A percentile compares a stretch with the other conserved stretches of the same genome.
Evolutionary conservation across 306 rosid genomes (phyloP).

Genomic region (Inga laurina): DNA sequence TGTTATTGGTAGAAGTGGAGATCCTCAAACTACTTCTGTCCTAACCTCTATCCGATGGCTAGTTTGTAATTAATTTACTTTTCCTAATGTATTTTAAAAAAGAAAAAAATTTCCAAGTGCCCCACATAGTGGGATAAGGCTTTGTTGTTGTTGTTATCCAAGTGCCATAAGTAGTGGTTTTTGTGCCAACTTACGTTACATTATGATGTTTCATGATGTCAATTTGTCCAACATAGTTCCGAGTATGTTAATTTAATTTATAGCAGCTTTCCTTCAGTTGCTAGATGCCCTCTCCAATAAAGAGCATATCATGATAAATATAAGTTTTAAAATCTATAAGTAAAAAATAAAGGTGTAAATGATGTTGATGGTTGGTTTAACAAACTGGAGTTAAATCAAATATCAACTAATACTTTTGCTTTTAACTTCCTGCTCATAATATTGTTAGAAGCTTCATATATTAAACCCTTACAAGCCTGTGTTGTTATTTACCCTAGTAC

Average conservation of each 20-base stretch:
- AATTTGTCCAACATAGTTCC: constrained; percentile 9
- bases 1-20: neutral
- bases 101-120: no score
- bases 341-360: constrained; percentile 11
- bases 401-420: neutral
- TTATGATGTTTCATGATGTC: neutral
- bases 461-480: constrained; percentile 11
- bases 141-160: no score
- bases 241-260: constrained; percentile 20
- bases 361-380: constrained; percentile 9
- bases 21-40: constrained; percentile 11
- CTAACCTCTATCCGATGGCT: neutral
- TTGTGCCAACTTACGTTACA: neutral
- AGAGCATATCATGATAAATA: neutral
- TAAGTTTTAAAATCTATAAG: neutral
- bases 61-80: neutral
- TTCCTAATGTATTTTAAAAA: neutral
- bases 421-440: constrained; percentile 13
- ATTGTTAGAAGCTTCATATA: neutral
- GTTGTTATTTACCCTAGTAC: constrained; percentile 1
- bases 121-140: no score
- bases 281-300: neutral
- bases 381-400: constrained; percentile 9
- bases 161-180: constrained; percentile 14
- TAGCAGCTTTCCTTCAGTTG: constrained; percentile 13